A percentile compares a stretch with the other conserved stretches of the same genome.
phyloP scores from a whole-genome alignment of 2,329 filamentous ascomycete genomes.

The Nigrospora osmanthi region DNA sequence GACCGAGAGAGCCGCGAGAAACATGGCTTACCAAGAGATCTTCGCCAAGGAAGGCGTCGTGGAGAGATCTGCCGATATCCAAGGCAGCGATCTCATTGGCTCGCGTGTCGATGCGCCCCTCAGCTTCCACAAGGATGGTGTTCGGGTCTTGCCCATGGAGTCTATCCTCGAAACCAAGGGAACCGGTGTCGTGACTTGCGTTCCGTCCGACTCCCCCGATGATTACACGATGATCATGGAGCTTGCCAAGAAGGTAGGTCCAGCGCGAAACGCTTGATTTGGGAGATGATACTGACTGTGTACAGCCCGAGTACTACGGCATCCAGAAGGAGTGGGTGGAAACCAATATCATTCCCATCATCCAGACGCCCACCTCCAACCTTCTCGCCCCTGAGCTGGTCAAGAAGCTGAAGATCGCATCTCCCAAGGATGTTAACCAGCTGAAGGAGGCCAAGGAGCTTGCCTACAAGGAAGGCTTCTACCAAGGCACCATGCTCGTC shows the following conservation, averaged over 20 bases:
- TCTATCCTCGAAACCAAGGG: conserved; percentile 87
- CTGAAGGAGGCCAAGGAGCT: conserved; percentile 91
- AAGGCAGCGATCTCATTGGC: conserved; percentile 75
- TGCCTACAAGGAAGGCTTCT: conserved; percentile 96
- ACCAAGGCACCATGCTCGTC: conserved; percentile 83
- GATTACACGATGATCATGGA: conserved; percentile 88
- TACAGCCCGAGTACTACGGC: conserved; percentile 71
- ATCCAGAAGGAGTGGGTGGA: conserved; percentile 97
- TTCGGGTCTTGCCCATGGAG: conserved; percentile 93
- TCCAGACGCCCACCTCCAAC: conserved; percentile 78
- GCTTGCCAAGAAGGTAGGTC: conserved; percentile 69
- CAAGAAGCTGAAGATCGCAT: conserved; percentile 92
- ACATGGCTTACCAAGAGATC: conserved; percentile 92
- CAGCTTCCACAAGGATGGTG: conserved; percentile 73
- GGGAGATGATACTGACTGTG: too few relatives aligned
- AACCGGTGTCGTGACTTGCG: conserved; percentile 91
- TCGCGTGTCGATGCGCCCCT: conserved; percentile 86
- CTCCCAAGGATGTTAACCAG: conserved; percentile 87
- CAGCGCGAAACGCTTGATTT: too few relatives aligned
- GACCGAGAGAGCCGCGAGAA: conserved; percentile 79
- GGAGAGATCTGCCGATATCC: conserved; percentile 66
- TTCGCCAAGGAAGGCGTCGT: conserved; percentile 71
- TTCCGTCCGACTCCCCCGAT: conserved; percentile 92
- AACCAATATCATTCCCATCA: conserved; percentile 81
- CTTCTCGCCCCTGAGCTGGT: conserved; percentile 76